These are phyloP conservation scores for Pseudonectria foliicola DNA, from an alignment of 2,329 filamentous ascomycete genomes.

Conservation along the genomic window DNA sequence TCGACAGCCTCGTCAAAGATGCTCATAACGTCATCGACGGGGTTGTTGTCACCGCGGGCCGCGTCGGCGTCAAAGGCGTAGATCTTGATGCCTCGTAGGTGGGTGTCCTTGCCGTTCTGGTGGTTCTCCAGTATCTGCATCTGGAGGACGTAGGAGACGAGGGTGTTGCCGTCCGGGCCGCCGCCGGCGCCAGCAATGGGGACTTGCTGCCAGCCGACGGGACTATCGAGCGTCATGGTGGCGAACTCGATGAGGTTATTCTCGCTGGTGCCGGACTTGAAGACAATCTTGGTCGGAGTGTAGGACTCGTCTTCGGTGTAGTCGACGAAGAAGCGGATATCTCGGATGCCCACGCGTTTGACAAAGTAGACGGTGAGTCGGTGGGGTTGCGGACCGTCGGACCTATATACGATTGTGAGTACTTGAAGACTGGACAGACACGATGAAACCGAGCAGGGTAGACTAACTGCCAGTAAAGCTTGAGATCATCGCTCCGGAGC, in stretches of 20 bases:
- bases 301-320: slow-evolving; percentile 93
- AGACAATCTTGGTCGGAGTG: slow-evolving; percentile 86
- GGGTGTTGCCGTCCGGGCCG: slow-evolving; percentile 60
- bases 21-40: slow-evolving; percentile 22
- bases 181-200: slow-evolving; percentile 50
- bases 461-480: slow-evolving; percentile 70
- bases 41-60: slow-evolving; percentile 31
- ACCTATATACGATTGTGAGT: slow-evolving; percentile 36
- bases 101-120: slow-evolving; percentile 99
- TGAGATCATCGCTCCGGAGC: slow-evolving; percentile 65
- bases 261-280: slow-evolving; percentile 82
- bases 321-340: slow-evolving; percentile 79
- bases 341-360: slow-evolving; percentile 71
- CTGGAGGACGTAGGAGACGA: slow-evolving; percentile 85
- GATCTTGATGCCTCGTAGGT: slow-evolving; percentile 86
- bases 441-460: not conserved
- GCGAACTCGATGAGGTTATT: slow-evolving; percentile 89
- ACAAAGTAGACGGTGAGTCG: slow-evolving; percentile 79
- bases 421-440: not conserved
- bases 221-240: slow-evolving; percentile 68
- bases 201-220: slow-evolving; percentile 86
- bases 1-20: slow-evolving; percentile 16
- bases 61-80: slow-evolving; percentile 53
- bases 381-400: slow-evolving; percentile 78
- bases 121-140: slow-evolving; percentile 92